Evolutionary conservation across 495 filamentous ascomycete genomes (phyloP).

Genomic region (Penicillium canescens): DNA sequence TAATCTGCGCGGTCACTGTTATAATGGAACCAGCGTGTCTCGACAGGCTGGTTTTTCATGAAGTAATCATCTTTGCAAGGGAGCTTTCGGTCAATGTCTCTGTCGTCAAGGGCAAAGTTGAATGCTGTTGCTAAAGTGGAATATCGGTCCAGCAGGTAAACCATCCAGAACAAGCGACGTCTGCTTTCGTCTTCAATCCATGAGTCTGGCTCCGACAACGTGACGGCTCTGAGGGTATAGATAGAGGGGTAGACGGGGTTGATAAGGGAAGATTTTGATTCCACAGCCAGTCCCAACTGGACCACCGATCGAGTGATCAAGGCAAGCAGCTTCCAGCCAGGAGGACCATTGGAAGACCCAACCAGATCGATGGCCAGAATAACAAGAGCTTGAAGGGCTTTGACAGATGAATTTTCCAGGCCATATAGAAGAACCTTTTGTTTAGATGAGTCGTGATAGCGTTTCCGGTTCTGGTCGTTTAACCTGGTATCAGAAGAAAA

Average conservation of each 20-base stretch:
- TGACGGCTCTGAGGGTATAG: conserved; percentile 78
- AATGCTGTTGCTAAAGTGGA: conserved; percentile 87
- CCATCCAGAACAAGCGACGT: conserved; percentile 87
- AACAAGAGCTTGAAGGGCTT: conserved; percentile 79
- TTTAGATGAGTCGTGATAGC: conserved; percentile 79
- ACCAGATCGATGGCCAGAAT: conserved; percentile 79
- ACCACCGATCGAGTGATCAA: conserved; percentile 83
- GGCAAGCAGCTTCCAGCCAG: conserved; percentile 86
- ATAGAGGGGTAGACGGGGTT: conserved; percentile 78
- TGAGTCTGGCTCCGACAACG: conserved; percentile 76
- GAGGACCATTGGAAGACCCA: conserved; percentile 79
- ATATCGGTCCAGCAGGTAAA: conserved; percentile 85
- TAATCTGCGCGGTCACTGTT: conserved; percentile 58
- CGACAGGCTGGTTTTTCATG: conserved; percentile 76
- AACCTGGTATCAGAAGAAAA: conserved; percentile 74
- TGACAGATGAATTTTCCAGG: conserved; percentile 84
- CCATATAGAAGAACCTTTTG: conserved; percentile 82
- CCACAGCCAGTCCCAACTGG: conserved; percentile 78
- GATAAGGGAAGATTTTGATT: conserved; percentile 72
- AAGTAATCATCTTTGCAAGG: conserved; percentile 88
- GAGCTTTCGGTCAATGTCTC: conserved; percentile 82
- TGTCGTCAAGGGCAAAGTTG: conserved; percentile 83
- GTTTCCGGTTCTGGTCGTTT: conserved; percentile 65
- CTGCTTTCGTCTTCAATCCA: conserved; percentile 88
- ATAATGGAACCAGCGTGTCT: conserved; percentile 74